Conservation (phyloP, 306 rosid genomes). For the Trifolium fragiferum region DNA sequence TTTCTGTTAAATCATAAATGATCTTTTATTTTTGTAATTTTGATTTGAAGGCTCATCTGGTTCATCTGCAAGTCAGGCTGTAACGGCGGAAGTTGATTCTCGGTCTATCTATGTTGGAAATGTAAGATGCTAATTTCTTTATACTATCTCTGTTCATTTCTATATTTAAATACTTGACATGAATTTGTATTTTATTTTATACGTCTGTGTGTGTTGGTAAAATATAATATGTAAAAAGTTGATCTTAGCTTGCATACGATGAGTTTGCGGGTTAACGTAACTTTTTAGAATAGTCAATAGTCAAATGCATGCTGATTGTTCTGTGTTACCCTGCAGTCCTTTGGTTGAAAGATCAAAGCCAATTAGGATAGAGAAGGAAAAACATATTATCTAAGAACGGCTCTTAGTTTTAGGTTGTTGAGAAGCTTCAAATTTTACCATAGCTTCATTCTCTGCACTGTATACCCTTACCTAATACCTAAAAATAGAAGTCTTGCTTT, state of each 20-base stretch:
- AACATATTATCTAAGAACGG: neutral
- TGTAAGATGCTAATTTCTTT: conserved; percentile 58
- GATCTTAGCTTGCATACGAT: neutral
- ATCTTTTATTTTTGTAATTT: conserved; percentile 13
- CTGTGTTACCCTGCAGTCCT: neutral
- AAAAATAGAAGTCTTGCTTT: neutral
- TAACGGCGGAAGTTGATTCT: conserved; percentile 78
- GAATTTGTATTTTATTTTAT: conserved; percentile 20
- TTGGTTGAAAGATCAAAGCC: neutral
- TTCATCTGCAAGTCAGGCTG: conserved; percentile 69
- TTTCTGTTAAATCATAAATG: conserved; percentile 17
- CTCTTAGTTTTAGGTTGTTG: neutral
- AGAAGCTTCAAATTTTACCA: conserved; percentile 7
- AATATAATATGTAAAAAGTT: neutral
- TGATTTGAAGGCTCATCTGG: conserved; percentile 51
- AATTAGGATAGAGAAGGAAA: conserved; percentile 3
- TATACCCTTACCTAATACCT: neutral
- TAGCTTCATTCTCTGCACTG: neutral
- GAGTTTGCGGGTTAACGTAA: neutral
- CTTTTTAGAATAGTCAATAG: neutral
- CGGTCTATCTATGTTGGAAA: conserved; percentile 83
- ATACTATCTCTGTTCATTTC: conserved; percentile 12
- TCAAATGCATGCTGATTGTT: neutral
- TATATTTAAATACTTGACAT: neutral
- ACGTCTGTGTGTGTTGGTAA: neutral